A percentile compares a stretch with the other conserved stretches of the same genome.
Evolutionary conservation across 441 rosid species (phyloP).

Genomic region (Capsella rubella): DNA sequence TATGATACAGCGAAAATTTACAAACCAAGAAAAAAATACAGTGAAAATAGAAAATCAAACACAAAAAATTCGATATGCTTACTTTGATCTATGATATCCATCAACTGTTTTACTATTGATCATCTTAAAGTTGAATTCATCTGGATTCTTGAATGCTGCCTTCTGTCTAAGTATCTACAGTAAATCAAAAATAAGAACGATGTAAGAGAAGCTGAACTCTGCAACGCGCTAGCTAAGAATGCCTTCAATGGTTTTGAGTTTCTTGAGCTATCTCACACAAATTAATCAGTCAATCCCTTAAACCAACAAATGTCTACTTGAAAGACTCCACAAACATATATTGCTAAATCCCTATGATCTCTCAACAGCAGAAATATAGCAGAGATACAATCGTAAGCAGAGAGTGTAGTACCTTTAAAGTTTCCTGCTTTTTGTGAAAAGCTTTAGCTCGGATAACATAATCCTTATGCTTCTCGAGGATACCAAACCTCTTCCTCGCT

Average conservation of each 20-base stretch:
- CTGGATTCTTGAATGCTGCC: slow-evolving; percentile 88
- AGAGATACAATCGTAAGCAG: neutral
- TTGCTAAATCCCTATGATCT: neutral
- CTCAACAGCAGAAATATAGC: neutral
- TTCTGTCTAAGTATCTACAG: slow-evolving; percentile 80
- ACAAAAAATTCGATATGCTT: slow-evolving; percentile 16
- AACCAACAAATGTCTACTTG: neutral
- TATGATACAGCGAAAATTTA: no score
- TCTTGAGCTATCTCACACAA: neutral
- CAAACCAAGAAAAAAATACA: no score
- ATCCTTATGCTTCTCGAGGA: slow-evolving; percentile 95
- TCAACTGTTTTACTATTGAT: slow-evolving; percentile 58
- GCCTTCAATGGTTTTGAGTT: neutral
- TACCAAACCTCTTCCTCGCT: slow-evolving; percentile 75
- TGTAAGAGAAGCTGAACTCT: neutral
- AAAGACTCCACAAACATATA: slow-evolving; percentile 5
- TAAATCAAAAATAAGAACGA: neutral
- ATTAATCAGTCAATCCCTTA: neutral
- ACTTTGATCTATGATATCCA: slow-evolving; percentile 78
- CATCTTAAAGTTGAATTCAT: slow-evolving; percentile 91
- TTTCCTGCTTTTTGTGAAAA: slow-evolving; percentile 74
- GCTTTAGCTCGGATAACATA: slow-evolving; percentile 83
- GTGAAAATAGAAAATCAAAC: no score
- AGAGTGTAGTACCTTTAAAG: slow-evolving; percentile 48
- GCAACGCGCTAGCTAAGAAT: neutral